Percentiles rank a stretch among this genome's conserved stretches.
Conservation (phyloP, 2,329 filamentous ascomycete genomes). For the Fusarium heterosporum region DNA sequence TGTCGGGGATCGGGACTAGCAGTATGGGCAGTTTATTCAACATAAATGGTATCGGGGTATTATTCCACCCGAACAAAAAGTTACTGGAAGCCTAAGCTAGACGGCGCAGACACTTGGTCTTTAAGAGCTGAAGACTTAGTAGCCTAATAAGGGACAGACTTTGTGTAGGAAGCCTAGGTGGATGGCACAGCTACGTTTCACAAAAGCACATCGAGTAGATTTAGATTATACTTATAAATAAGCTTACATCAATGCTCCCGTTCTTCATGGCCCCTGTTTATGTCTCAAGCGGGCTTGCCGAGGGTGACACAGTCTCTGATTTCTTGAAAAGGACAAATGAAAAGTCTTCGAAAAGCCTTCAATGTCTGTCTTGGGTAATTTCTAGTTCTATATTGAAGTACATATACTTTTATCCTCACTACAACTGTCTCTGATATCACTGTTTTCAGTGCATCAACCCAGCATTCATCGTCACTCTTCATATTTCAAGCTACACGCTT, state of each 20-base stretch:
- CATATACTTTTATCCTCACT: neutral
- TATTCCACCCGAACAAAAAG: no score
- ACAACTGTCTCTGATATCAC: neutral
- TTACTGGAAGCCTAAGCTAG: neutral
- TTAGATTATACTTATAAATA: neutral
- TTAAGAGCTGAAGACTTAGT: neutral
- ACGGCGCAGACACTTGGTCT: no score
- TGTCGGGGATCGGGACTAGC: neutral
- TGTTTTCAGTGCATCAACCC: neutral
- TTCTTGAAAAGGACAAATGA: neutral
- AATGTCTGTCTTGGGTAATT: rapidly evolving
- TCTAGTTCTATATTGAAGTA: neutral
- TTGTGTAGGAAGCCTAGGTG: neutral
- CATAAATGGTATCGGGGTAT: no score
- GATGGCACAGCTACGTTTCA: neutral
- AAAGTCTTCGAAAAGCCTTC: neutral
- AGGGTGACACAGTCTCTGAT: neutral
- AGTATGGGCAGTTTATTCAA: neutral
- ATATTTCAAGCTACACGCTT: no score
- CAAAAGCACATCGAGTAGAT: neutral
- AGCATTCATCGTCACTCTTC: neutral
- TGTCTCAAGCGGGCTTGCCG: neutral
- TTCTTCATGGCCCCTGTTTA: neutral
- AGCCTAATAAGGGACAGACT: neutral
- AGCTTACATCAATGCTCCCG: neutral